These are phyloP conservation scores for Tetraselmis striata DNA, from an alignment of 139 green algal species.

Conservation along the genomic window DNA sequence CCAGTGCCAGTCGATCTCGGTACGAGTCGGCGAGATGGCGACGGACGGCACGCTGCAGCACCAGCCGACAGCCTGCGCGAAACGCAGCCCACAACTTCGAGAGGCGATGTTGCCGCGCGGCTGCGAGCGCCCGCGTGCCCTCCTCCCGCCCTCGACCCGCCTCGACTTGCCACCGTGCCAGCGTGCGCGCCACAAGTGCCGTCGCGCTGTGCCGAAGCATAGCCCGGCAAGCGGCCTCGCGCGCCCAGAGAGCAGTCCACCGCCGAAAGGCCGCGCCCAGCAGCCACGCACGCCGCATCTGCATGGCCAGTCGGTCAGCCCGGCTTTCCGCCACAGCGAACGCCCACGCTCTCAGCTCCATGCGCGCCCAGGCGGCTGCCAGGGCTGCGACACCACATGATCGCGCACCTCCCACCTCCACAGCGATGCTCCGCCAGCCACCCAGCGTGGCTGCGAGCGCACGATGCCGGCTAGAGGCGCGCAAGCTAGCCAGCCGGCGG, in stretches of 20 bases:
- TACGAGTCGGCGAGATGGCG: not conserved
- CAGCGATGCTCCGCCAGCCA: too few relatives aligned
- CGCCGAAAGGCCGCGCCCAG: not conserved
- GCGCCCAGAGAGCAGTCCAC: not conserved
- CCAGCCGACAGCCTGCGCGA: not conserved
- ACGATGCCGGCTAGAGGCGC: too few relatives aligned
- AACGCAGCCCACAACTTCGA: not conserved
- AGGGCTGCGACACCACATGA: too few relatives aligned
- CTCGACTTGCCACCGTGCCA: not conserved
- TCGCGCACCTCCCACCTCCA: too few relatives aligned
- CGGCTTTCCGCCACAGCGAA: not conserved
- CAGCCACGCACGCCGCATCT: not conserved
- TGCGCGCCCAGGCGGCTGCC: too few relatives aligned
- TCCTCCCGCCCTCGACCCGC: not conserved
- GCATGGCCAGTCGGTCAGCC: not conserved
- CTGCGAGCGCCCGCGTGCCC: not conserved
- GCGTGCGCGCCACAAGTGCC: not conserved
- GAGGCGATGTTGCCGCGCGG: not conserved
- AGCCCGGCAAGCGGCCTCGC: not conserved
- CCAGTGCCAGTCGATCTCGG: not conserved
- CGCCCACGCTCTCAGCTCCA: too few relatives aligned
- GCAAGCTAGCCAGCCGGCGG: too few relatives aligned
- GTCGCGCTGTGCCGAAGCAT: not conserved
- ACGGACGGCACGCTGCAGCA: not conserved
- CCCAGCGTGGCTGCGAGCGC: too few relatives aligned